phyloP scores from a whole-genome alignment of 208 protist genomes.

The Acanthamoeba rhysodes region DNA sequence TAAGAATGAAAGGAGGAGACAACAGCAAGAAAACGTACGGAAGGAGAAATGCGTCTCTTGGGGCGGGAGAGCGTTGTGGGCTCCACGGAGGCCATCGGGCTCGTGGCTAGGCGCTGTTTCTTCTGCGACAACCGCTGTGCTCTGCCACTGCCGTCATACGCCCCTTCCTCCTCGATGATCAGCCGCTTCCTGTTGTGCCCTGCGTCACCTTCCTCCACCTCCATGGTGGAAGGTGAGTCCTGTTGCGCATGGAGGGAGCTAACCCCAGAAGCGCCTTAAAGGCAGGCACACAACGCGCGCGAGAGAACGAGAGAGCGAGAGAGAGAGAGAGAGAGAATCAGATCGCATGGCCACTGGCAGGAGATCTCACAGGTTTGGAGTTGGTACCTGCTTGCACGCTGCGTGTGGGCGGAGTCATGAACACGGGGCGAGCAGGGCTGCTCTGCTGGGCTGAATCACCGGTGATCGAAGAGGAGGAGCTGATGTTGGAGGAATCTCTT shows the following conservation, averaged over 20 bases:
- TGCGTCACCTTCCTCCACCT: neutral
- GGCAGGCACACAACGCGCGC: too few relatives aligned
- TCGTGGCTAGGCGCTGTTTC: slow-evolving; percentile 3
- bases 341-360: neutral
- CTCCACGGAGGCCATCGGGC: neutral
- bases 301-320: too few relatives aligned
- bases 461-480: neutral
- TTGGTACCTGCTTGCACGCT: neutral
- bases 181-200: slow-evolving; percentile 26
- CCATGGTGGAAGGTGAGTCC: slow-evolving; percentile 28
- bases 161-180: slow-evolving; percentile 3
- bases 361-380: neutral
- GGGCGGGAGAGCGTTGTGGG: neutral
- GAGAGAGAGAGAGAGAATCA: too few relatives aligned
- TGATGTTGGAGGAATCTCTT: neutral
- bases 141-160: neutral
- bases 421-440: neutral
- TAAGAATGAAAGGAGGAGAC: too few relatives aligned
- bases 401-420: slow-evolving; percentile 42
- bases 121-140: neutral
- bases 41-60: slow-evolving; percentile 34
- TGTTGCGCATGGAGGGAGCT: neutral
- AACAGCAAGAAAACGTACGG: neutral
- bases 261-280: too few relatives aligned
- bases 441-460: neutral